Percentiles rank a stretch among this genome's conserved stretches.
Evolutionary conservation across 306 rosid genomes (phyloP).

Genomic region (Sesbania bispinosa): DNA sequence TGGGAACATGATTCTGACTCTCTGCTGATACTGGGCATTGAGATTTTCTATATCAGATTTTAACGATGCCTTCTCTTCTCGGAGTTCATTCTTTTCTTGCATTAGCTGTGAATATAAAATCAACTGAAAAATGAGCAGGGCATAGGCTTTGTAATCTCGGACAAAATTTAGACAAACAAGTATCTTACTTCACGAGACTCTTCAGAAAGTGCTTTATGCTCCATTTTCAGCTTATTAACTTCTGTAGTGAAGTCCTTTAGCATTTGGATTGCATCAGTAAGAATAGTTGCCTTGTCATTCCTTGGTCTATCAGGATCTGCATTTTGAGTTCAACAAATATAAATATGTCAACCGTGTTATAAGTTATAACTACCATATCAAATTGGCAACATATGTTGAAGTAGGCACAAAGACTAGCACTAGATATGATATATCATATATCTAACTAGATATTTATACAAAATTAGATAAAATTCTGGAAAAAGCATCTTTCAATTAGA

Average conservation of each 20-base stretch:
- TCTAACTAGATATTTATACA: not conserved
- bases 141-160: conserved; percentile 4
- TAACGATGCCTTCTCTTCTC: conserved; percentile 77
- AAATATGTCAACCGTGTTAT: conserved; percentile 14
- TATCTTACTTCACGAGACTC: conserved; percentile 75
- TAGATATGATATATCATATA: not conserved
- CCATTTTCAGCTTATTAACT: conserved; percentile 62
- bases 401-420: not conserved
- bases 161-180: conserved; percentile 7
- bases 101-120: conserved; percentile 53
- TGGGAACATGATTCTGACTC: conserved; percentile 70
- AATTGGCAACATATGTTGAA: not conserved
- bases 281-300: conserved; percentile 91
- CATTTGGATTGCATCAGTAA: conserved; percentile 68
- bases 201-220: conserved; percentile 61
- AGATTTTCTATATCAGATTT: conserved; percentile 74
- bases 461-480: not conserved
- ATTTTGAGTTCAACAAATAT: conserved; percentile 26
- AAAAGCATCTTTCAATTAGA: not conserved
- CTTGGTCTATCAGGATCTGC: conserved; percentile 88
- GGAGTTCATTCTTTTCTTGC: conserved; percentile 86
- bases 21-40: conserved; percentile 71
- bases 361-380: not conserved
- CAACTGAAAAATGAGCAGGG: conserved; percentile 20
- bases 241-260: conserved; percentile 70